Evolutionary conservation across 345 rosid species (phyloP).

Genomic region (Erysimum cheiranthoides): DNA sequence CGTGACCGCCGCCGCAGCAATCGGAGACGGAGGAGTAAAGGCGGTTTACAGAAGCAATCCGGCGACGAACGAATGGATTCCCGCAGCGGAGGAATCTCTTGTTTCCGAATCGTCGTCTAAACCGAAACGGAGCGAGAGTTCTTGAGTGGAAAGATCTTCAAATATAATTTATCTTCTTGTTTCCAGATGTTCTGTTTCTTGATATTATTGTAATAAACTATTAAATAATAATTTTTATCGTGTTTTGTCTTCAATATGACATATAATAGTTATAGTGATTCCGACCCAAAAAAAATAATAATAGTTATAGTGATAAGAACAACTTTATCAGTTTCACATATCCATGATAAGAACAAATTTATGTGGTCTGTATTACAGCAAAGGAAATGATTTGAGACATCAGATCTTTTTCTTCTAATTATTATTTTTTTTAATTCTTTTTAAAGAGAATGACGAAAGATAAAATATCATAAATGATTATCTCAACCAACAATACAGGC

Average conservation of each 20-base stretch:
- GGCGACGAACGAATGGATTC: constrained; percentile 80
- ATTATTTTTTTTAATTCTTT: background rate
- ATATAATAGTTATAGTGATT: constrained; percentile 8
- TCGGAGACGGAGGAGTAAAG: constrained; percentile 40
- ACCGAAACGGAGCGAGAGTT: constrained; percentile 68
- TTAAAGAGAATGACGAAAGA: background rate
- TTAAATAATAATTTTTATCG: background rate
- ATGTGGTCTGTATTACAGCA: constrained; percentile 27
- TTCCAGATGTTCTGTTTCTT: constrained; percentile 32
- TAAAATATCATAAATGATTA: background rate
- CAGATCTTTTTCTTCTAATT: constrained; percentile 3
- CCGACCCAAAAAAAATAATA: no score
- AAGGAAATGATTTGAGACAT: background rate
- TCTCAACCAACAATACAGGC: no score
- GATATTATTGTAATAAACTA: constrained; percentile 8
- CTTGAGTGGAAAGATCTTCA: constrained; percentile 27
- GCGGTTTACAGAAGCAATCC: constrained; percentile 60
- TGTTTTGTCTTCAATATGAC: background rate
- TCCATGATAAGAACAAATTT: constrained; percentile 32
- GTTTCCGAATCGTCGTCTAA: constrained; percentile 49
- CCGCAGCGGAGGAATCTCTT: constrained; percentile 45
- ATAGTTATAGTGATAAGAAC: constrained; percentile 15
- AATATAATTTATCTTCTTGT: constrained; percentile 20
- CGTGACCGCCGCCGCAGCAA: background rate
- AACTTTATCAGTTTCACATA: background rate